Evolutionary conservation across 2,329 filamentous ascomycete species (phyloP).

Genomic region (Fonsecaea pugnacius): DNA sequence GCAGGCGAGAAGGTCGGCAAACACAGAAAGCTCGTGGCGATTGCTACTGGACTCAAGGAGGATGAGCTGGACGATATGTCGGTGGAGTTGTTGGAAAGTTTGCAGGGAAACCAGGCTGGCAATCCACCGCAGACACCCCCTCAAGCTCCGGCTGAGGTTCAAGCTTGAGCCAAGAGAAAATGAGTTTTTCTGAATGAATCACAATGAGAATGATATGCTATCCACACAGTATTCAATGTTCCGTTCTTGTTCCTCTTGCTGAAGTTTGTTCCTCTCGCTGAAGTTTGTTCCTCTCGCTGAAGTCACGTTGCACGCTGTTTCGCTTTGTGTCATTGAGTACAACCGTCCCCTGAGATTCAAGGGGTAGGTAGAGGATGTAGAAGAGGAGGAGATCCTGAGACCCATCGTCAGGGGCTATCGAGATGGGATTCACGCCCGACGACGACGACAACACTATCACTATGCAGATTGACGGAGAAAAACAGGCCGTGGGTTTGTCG

Average conservation of each 20-base stretch:
- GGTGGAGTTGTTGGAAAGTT: constrained; percentile 50
- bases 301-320: too few species aligned
- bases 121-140: constrained; percentile 27
- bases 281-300: neutral
- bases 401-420: too few species aligned
- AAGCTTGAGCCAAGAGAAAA: neutral
- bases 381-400: too few species aligned
- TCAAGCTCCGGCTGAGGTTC: constrained; percentile 16
- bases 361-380: too few species aligned
- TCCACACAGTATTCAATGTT: neutral
- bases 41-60: constrained; percentile 53
- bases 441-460: too few species aligned
- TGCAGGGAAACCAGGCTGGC: constrained; percentile 41
- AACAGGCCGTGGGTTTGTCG: too few species aligned
- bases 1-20: constrained; percentile 53
- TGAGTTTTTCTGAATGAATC: neutral
- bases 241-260: neutral
- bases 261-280: neutral
- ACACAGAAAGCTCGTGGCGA: constrained; percentile 52
- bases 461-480: too few species aligned
- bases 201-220: neutral
- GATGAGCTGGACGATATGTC: constrained; percentile 55
- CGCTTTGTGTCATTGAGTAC: neutral
- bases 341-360: neutral
- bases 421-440: too few species aligned